Percentiles rank a stretch among this genome's conserved stretches.
These are phyloP conservation scores for Cladosporium sp. DNA, from an alignment of 2,329 filamentous ascomycete species.

Conservation along the genomic window DNA sequence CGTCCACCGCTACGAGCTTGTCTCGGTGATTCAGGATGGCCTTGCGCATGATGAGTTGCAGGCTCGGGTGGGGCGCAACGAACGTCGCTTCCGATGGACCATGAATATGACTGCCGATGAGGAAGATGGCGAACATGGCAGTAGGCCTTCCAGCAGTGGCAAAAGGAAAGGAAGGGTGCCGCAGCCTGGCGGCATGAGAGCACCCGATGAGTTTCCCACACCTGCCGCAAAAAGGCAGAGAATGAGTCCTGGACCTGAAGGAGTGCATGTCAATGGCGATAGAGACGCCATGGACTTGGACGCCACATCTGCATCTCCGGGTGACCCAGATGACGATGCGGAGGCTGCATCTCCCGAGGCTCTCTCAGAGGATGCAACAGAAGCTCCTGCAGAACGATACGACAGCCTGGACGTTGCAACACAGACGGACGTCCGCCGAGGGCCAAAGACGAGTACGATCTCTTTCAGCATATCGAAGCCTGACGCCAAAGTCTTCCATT, in stretches of 20 bases:
- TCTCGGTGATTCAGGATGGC: constrained; percentile 61
- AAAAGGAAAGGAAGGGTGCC: constrained; percentile 18
- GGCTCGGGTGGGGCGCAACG: constrained; percentile 21
- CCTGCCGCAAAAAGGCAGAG: constrained; percentile 31
- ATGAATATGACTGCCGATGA: constrained; percentile 14
- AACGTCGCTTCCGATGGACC: constrained; percentile 26
- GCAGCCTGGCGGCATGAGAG: constrained; percentile 15
- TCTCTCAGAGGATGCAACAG: constrained; percentile 23
- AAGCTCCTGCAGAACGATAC: constrained; percentile 26
- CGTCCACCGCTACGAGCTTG: constrained; percentile 56
- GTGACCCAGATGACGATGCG: constrained; percentile 24
- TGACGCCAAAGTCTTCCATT: constrained; percentile 25
- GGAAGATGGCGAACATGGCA: constrained; percentile 14
- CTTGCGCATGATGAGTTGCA: constrained; percentile 44
- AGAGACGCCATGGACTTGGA: constrained; percentile 44
- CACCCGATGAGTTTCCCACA: constrained; percentile 29
- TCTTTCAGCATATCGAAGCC: constrained; percentile 31
- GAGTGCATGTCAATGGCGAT: constrained; percentile 38
- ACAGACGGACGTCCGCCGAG: constrained; percentile 31
- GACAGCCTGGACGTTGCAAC: constrained; percentile 31
- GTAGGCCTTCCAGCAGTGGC: constrained; percentile 17
- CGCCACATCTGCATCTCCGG: constrained; percentile 22
- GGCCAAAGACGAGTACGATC: constrained; percentile 31
- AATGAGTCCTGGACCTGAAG: constrained; percentile 28
- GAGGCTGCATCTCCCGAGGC: constrained; percentile 25